These are phyloP conservation scores for Trichocomaceae sp. DNA, from an alignment of 2,329 filamentous ascomycete genomes.

Conservation along the genomic window DNA sequence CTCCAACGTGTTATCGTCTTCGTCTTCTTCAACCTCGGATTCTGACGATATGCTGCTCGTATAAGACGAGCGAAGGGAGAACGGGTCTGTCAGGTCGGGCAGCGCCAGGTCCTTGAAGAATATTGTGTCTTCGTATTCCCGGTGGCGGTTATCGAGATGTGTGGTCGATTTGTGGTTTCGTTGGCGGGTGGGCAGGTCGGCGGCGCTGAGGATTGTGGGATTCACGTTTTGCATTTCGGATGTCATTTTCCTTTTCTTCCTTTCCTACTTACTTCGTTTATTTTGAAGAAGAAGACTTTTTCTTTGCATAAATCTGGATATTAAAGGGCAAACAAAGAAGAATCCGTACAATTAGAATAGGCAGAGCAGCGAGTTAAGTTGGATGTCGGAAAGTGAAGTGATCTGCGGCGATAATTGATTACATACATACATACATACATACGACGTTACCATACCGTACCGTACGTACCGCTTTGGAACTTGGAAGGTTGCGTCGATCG, in stretches of 20 bases:
- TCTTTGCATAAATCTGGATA: no score
- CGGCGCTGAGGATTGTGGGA: slow-evolving; percentile 81
- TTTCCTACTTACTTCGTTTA: no score
- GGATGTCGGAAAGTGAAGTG: no score
- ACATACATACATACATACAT: not conserved
- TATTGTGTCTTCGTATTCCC: slow-evolving; percentile 26
- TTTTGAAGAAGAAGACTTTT: not conserved
- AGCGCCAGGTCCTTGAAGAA: slow-evolving; percentile 49
- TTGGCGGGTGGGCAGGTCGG: slow-evolving; percentile 77
- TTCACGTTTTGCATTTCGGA: slow-evolving; percentile 55
- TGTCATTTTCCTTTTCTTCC: slow-evolving; percentile 25
- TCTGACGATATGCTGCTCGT: slow-evolving; percentile 24
- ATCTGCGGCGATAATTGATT: not conserved
- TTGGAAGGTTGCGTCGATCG: not conserved
- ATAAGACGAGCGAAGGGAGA: slow-evolving; percentile 27
- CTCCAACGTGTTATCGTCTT: slow-evolving; percentile 54
- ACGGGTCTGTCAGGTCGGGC: slow-evolving; percentile 45
- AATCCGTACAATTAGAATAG: no score
- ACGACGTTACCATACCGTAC: not conserved
- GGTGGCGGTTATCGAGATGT: slow-evolving; percentile 33
- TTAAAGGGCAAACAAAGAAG: no score
- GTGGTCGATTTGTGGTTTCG: slow-evolving; percentile 27
- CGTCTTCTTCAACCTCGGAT: slow-evolving; percentile 26
- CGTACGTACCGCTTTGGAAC: not conserved
- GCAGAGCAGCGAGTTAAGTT: no score